phyloP scores from a whole-genome alignment of 176 grass and related monocot species.

The Oryza nivara region DNA sequence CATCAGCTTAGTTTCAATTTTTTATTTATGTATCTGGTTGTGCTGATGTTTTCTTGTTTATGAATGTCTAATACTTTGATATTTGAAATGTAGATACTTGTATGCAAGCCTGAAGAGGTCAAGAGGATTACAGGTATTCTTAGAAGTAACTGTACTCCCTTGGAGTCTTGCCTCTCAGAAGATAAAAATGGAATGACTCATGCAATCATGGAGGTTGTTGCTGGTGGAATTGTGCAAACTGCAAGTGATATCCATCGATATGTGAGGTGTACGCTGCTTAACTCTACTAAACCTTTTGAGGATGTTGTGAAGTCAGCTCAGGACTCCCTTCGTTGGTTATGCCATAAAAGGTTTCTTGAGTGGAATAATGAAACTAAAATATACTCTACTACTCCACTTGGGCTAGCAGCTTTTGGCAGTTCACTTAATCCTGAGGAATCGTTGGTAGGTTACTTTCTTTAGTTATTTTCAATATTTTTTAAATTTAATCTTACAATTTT shows the following conservation, averaged over 20 bases:
- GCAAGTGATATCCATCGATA: slow-evolving; percentile 93
- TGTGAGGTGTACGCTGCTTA: slow-evolving; percentile 92
- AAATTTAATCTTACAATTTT: slow-evolving; percentile 22
- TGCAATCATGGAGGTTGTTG: slow-evolving; percentile 98
- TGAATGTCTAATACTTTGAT: slow-evolving; percentile 13
- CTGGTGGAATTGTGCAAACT: slow-evolving; percentile 95
- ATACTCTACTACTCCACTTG: slow-evolving; percentile 85
- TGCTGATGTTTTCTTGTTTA: background rate
- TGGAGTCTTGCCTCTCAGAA: slow-evolving; percentile 95
- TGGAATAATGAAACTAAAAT: slow-evolving; percentile 82
- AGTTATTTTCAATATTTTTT: slow-evolving; percentile 30
- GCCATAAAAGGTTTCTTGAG: slow-evolving; percentile 83
- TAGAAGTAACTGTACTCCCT: slow-evolving; percentile 71
- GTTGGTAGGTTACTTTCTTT: slow-evolving; percentile 57
- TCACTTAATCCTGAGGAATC: slow-evolving; percentile 96
- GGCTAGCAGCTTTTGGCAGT: slow-evolving; percentile 90
- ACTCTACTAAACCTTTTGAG: slow-evolving; percentile 92
- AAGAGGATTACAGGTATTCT: slow-evolving; percentile 79
- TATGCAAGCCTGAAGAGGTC: slow-evolving; percentile 85
- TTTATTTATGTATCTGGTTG: slow-evolving; percentile 7
- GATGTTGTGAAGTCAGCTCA: slow-evolving; percentile 96
- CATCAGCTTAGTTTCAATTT: slow-evolving; percentile 11
- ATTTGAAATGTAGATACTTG: slow-evolving; percentile 82
- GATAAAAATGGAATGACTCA: slow-evolving; percentile 99
- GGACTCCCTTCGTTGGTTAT: slow-evolving; percentile 97